These are phyloP conservation scores for Venturiaceae sp. DNA, from an alignment of 2,329 filamentous ascomycete species.

Conservation along the genomic window DNA sequence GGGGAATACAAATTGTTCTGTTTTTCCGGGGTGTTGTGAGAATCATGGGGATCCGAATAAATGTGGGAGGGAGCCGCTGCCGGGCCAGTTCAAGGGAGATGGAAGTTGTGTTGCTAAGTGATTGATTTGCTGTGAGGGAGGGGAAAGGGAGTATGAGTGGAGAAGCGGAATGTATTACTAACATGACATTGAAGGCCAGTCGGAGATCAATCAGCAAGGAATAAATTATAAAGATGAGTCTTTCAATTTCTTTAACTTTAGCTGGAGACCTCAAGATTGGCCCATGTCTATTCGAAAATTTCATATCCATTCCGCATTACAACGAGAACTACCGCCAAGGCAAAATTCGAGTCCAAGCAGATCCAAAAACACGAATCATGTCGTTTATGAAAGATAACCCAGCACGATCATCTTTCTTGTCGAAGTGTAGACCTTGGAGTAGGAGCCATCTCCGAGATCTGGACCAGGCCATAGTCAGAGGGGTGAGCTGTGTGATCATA, in stretches of 20 bases:
- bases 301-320: too few species aligned
- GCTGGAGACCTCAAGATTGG: too few species aligned
- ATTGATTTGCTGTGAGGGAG: not conserved
- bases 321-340: too few species aligned
- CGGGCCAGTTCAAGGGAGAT: slow-evolving; percentile 1
- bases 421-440: not conserved
- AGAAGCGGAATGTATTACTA: too few species aligned
- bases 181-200: not conserved
- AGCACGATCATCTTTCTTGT: not conserved
- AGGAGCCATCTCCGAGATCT: not conserved
- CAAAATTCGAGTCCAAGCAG: too few species aligned
- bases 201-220: not conserved
- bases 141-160: not conserved
- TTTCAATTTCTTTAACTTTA: too few species aligned
- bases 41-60: not conserved
- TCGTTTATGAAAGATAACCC: too few species aligned
- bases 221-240: too few species aligned
- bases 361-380: too few species aligned
- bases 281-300: too few species aligned
- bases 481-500: not conserved
- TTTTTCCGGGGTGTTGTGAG: slow-evolving; percentile 1
- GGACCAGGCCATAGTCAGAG: not conserved
- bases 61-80: not conserved
- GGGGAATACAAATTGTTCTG: not conserved
- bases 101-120: not conserved